phyloP scores from a whole-genome alignment of 1,139 yeast genomes.

The Debaryomycetaceae sp. region DNA sequence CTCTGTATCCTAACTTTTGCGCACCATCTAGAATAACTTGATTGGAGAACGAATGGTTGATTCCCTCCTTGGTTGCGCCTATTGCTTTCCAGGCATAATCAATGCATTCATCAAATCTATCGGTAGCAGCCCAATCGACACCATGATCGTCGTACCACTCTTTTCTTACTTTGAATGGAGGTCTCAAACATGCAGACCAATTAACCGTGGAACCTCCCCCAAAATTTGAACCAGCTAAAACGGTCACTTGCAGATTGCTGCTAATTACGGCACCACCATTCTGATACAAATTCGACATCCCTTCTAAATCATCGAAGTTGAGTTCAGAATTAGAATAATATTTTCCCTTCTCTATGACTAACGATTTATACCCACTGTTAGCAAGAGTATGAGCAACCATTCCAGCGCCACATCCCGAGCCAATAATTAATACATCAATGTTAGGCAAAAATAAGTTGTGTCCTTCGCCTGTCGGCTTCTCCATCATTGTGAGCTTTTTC shows the following conservation, averaged over 20 bases:
- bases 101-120: constrained; percentile 43
- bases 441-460: constrained; percentile 35
- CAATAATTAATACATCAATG: constrained; percentile 47
- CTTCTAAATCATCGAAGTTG: constrained; percentile 37
- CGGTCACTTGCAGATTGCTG: constrained; percentile 31
- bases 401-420: constrained; percentile 60
- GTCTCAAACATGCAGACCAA: constrained; percentile 57
- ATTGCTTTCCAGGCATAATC: constrained; percentile 49
- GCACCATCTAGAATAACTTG: constrained; percentile 45
- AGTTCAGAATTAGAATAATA: constrained; percentile 39
- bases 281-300: constrained; percentile 39
- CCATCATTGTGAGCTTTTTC: constrained; percentile 29
- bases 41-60: constrained; percentile 50
- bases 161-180: constrained; percentile 52
- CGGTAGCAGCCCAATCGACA: constrained; percentile 46
- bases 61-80: constrained; percentile 44
- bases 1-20: constrained; percentile 43
- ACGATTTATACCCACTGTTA: constrained; percentile 40
- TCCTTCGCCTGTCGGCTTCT: constrained; percentile 28
- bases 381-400: constrained; percentile 53
- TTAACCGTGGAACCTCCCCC: constrained; percentile 64
- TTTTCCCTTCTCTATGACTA: constrained; percentile 54
- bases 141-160: constrained; percentile 54
- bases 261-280: constrained; percentile 32
- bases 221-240: constrained; percentile 54